phyloP scores from a whole-genome alignment of 169 alveolate genomes.

The Babesia ovis region DNA sequence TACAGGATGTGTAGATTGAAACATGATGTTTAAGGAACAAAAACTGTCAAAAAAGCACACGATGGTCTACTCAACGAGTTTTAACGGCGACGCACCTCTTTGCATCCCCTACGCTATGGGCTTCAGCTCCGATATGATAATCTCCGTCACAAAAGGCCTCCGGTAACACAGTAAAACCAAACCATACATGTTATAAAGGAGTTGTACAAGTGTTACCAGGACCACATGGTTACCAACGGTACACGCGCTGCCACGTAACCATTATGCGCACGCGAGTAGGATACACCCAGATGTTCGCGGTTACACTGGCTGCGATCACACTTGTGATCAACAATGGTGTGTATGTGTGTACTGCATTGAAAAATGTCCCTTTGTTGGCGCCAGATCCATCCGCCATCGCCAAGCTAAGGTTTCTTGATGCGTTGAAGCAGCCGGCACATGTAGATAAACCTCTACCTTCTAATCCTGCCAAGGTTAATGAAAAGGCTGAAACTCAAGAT shows the following conservation, averaged over 20 bases:
- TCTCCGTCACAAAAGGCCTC: not conserved
- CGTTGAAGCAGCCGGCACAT: slow-evolving; percentile 1
- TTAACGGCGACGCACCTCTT: slow-evolving; percentile 10
- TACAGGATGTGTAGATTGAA: not conserved
- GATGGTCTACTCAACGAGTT: not conserved
- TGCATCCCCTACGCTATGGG: slow-evolving; percentile 8
- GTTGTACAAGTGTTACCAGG: not conserved
- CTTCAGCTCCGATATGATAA: not conserved
- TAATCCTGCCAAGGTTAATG: not conserved
- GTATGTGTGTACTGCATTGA: slow-evolving; percentile 6
- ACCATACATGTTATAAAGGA: not conserved
- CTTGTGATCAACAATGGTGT: slow-evolving; percentile 7
- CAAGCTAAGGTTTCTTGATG: slow-evolving; percentile 18
- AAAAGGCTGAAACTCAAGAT: slow-evolving; percentile 7
- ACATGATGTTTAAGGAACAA: not conserved
- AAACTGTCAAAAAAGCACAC: not conserved
- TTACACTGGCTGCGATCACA: slow-evolving; percentile 8
- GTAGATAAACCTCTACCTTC: not conserved
- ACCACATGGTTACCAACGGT: slow-evolving; percentile 7
- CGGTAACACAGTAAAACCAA: not conserved
- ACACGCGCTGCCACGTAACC: slow-evolving; percentile 3
- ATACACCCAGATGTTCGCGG: slow-evolving; percentile 27
- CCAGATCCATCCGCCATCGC: slow-evolving; percentile 13
- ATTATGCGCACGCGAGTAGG: not conserved
- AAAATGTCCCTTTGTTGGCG: not conserved